Conservation (phyloP, 371 early-diverging fungal genomes). For the Coemansia sp. region DNA sequence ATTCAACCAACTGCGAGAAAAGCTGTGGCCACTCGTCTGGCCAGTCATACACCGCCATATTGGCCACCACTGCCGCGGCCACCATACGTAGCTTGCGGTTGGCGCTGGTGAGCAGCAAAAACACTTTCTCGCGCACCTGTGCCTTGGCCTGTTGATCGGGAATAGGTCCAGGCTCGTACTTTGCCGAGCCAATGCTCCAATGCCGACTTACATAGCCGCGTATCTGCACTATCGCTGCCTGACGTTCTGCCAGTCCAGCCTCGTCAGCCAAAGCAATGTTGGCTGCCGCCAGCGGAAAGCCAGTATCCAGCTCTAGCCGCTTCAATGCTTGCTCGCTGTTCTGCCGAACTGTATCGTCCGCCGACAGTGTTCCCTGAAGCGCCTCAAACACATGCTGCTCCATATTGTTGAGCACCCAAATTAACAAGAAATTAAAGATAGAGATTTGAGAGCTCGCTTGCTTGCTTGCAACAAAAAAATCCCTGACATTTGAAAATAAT, state of each 20-base stretch:
- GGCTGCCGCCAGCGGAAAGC: slow-evolving; percentile 67
- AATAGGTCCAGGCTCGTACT: slow-evolving; percentile 44
- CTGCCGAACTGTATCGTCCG: slow-evolving; percentile 64
- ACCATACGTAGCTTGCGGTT: slow-evolving; percentile 42
- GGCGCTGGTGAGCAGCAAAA: slow-evolving; percentile 32
- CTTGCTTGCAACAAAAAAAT: too few species aligned
- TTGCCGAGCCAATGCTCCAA: slow-evolving; percentile 64
- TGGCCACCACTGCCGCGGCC: slow-evolving; percentile 77
- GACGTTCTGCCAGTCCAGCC: slow-evolving; percentile 67
- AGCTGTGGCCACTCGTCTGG: slow-evolving; percentile 94
- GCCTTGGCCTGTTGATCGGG: slow-evolving; percentile 36
- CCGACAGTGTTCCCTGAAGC: slow-evolving; percentile 65
- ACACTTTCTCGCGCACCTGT: slow-evolving; percentile 33
- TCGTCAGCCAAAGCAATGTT: slow-evolving; percentile 67
- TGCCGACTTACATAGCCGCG: slow-evolving; percentile 74
- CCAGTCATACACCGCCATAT: slow-evolving; percentile 89
- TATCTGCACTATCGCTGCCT: slow-evolving; percentile 77
- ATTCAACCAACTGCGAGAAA: slow-evolving; percentile 70
- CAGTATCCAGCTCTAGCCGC: slow-evolving; percentile 60
- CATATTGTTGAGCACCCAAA: slow-evolving; percentile 53
- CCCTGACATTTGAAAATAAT: too few species aligned
- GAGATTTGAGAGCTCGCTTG: too few species aligned
- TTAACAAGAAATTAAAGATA: background rate
- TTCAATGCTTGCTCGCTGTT: slow-evolving; percentile 70
- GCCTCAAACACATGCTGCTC: slow-evolving; percentile 72